These are phyloP conservation scores for Penicillium brevicompactum DNA, from an alignment of 2,329 filamentous ascomycete genomes.

Conservation along the genomic window DNA sequence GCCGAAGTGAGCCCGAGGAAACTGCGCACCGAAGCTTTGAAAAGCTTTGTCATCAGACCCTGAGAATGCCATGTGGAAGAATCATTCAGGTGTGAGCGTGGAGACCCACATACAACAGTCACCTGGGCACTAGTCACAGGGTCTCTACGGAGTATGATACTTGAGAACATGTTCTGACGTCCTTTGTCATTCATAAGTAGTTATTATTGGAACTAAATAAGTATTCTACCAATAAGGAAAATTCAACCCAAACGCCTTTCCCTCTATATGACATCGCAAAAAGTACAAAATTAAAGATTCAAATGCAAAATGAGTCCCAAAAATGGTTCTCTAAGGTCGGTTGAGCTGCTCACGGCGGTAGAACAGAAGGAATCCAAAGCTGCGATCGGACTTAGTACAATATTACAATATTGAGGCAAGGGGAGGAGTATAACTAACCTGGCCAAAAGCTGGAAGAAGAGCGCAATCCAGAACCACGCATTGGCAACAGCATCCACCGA, in stretches of 20 bases:
- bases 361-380: slow-evolving; percentile 44
- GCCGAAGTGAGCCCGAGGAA: background rate
- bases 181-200: background rate
- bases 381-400: slow-evolving; percentile 17
- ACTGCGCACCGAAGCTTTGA: background rate
- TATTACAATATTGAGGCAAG: background rate
- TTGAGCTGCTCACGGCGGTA: slow-evolving; percentile 49
- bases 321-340: slow-evolving; percentile 39
- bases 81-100: background rate
- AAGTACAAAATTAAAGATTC: background rate
- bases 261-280: background rate
- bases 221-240: background rate
- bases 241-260: background rate
- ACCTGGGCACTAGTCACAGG: background rate
- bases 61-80: background rate
- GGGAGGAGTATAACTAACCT: slow-evolving; percentile 54
- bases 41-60: background rate
- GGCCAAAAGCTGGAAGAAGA: slow-evolving; percentile 60
- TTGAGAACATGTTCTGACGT: background rate
- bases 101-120: background rate
- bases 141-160: background rate
- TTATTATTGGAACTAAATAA: background rate
- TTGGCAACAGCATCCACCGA: slow-evolving; percentile 49
- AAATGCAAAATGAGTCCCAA: background rate
- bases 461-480: slow-evolving; percentile 63